These are phyloP conservation scores for Trichoderma sp. DNA, from an alignment of 2,329 filamentous ascomycete genomes.

Conservation along the genomic window DNA sequence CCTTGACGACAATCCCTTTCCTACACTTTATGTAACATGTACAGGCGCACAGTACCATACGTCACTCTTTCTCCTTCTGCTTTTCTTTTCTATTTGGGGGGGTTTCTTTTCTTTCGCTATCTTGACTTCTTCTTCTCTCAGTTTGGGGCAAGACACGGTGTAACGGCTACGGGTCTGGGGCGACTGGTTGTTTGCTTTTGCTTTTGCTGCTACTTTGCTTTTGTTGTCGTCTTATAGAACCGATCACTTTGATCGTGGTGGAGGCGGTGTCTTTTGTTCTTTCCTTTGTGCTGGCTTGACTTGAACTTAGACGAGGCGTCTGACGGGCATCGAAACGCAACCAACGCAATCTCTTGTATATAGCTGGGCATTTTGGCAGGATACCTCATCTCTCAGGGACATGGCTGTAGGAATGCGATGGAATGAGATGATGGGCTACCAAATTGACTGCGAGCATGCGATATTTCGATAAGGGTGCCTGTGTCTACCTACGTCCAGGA, in stretches of 20 bases:
- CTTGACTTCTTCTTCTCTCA: not conserved
- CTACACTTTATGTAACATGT: constrained; percentile 9
- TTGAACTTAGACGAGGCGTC: constrained; percentile 18
- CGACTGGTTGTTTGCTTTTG: constrained; percentile 15
- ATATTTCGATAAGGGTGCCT: constrained; percentile 1
- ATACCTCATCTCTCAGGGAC: not conserved
- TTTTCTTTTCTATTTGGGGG: not conserved
- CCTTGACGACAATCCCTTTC: constrained; percentile 8
- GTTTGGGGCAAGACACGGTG: constrained; percentile 16
- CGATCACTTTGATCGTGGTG: constrained; percentile 10
- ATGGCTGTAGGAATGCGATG: not conserved
- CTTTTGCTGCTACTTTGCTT: not conserved
- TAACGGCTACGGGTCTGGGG: constrained; percentile 16
- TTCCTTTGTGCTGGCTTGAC: not conserved
- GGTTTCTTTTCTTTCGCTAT: not conserved
- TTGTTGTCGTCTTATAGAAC: not conserved
- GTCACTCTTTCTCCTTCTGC: constrained; percentile 5
- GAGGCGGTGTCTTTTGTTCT: not conserved
- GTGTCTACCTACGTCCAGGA: not conserved
- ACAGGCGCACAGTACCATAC: constrained; percentile 24
- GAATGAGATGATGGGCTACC: constrained; percentile 16
- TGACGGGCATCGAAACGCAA: constrained; percentile 19
- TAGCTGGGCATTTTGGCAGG: constrained; percentile 5
- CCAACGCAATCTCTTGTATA: constrained; percentile 23
- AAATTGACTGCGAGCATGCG: constrained; percentile 23